These are phyloP conservation scores for Rhizopogon salebrosus DNA, from an alignment of 768 basidiomycete species.

Conservation along the genomic window DNA sequence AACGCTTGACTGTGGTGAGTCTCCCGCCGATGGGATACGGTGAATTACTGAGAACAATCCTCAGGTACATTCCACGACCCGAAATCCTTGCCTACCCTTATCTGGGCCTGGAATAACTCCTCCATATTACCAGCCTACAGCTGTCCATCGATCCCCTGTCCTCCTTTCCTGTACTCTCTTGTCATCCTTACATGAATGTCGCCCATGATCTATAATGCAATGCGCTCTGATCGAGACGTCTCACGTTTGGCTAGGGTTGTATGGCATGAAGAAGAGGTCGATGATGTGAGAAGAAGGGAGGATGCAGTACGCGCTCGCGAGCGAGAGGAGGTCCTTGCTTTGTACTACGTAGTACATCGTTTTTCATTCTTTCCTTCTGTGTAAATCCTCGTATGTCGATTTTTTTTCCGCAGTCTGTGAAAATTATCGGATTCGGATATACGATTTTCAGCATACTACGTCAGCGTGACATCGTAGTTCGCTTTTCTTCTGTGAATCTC, in stretches of 20 bases:
- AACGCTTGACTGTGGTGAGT: too few species aligned
- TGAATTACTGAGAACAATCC: too few species aligned
- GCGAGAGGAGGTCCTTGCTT: constrained; percentile 10
- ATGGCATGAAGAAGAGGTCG: constrained; percentile 2
- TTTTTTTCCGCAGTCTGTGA: too few species aligned
- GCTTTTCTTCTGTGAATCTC: too few species aligned
- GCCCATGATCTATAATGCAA: background rate
- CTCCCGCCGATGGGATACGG: too few species aligned
- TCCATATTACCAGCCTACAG: background rate
- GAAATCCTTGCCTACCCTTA: background rate
- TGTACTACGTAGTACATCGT: too few species aligned
- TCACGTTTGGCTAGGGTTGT: constrained; percentile 1
- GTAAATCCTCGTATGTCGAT: too few species aligned
- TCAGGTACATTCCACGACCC: too few species aligned
- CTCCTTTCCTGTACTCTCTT: constrained; percentile 15
- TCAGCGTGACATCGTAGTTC: too few species aligned
- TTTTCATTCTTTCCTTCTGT: too few species aligned
- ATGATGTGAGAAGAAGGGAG: background rate
- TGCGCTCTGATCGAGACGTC: constrained; percentile 2
- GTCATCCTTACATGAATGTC: constrained; percentile 8
- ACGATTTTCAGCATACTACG: too few species aligned
- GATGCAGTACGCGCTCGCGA: background rate
- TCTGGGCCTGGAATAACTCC: constrained; percentile 3
- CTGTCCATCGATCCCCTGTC: constrained; percentile 11
- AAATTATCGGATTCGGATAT: too few species aligned